Evolutionary conservation across 495 filamentous ascomycete genomes (phyloP), one percentile per base, ranked within the genome.

Genomic region (Penicillium coprophilum): DNA sequence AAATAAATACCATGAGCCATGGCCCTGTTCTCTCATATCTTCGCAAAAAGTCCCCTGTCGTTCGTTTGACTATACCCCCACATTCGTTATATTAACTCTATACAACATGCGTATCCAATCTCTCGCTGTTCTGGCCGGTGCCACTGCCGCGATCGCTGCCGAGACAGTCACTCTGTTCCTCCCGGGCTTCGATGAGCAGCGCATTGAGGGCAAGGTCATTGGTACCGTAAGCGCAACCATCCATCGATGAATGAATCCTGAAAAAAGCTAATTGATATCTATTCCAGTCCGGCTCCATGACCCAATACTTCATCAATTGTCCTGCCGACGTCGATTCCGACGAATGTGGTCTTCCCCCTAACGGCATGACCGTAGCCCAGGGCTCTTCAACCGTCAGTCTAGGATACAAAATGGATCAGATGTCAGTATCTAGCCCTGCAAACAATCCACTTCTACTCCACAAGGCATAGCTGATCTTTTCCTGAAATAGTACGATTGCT

Each of bases 91-190:
- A 36, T 36, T 1, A 28, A 28, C 21, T 17, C 6, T 27, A 30
- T 36, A 15, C 43, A 53, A 28, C 2, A 62, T 62, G 59, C 55
- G 34, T 28, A 17, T 55, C 40, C 51, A 55, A 39, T 62, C 59
- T 40, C 34, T 62, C 21, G 55, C 50, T 43, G 24, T 62, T 7
- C 31, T 62, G 38, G 59, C 46, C 24, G 55, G 59, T 9, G 59
- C 55, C 24, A 34, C 59, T 11, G 13, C 50, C 15, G 50, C 53
- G n/a, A 46, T 44, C n/a, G 56, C 34, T 19, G 55, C 59, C 41
- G 51, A 58, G 21, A 58, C 55, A 11, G 59, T 62, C 51, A 47
- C 55, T 23, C 50, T 62, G 30, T 58, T 58, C 55, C 46, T 62
- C 9, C 50, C 46, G 3, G 59, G 59, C 20, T 55, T 58, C 30